Conservation (phyloP, 2,329 filamentous ascomycete genomes). For the Cladosporium phlei region DNA sequence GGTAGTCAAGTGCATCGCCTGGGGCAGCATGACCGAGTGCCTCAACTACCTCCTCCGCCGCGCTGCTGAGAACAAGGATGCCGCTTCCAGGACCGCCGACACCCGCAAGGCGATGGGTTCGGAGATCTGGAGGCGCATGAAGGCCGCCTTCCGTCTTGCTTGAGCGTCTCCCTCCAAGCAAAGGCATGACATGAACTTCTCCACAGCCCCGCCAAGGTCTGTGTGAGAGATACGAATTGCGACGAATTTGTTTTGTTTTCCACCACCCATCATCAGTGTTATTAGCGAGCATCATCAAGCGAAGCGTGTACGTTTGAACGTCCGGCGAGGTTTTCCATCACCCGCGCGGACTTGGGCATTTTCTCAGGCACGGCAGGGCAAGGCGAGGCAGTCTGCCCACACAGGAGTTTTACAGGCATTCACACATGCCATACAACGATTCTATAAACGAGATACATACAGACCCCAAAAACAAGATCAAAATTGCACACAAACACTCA, state of each 20-base stretch:
- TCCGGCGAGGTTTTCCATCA: neutral
- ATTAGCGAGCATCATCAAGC: neutral
- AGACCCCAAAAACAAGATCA: no score
- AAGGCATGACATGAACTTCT: neutral
- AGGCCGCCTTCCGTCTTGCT: slow-evolving; percentile 18
- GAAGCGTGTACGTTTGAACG: no score
- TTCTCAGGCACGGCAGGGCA: no score
- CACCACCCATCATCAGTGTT: neutral
- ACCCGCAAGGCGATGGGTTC: slow-evolving; percentile 48
- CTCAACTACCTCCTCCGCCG: slow-evolving; percentile 65
- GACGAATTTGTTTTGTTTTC: slow-evolving; percentile 12
- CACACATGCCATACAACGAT: no score
- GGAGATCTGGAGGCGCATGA: slow-evolving; percentile 40
- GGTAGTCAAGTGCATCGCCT: slow-evolving; percentile 54
- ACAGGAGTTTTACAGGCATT: no score
- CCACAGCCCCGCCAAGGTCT: neutral
- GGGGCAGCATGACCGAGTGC: slow-evolving; percentile 64
- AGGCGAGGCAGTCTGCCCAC: no score
- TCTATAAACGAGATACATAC: no score
- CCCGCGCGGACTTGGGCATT: slow-evolving; percentile 5
- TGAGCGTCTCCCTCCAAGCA: neutral
- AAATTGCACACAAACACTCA: neutral
- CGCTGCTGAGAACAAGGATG: slow-evolving; percentile 60
- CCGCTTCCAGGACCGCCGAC: slow-evolving; percentile 51
- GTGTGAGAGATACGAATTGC: slow-evolving; percentile 6